Evolutionary conservation across 768 basidiomycete genomes (phyloP), one percentile per base, ranked within the genome.

Genomic region (Mycena belliarum): DNA sequence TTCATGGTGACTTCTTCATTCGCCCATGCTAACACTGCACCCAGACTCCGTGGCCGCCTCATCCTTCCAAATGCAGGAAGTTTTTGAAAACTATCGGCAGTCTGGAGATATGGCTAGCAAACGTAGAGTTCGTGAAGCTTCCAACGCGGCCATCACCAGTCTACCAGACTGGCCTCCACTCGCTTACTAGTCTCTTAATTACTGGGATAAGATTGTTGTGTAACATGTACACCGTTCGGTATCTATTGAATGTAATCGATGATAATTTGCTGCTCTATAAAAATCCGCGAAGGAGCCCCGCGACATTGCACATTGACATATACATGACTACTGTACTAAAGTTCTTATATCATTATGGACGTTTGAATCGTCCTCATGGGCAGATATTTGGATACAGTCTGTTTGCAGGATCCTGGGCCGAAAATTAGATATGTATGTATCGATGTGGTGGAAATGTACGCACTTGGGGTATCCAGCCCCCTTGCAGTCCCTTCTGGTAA

Each of bases 161-260:
- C 71, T 92, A n/a, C 90, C 91, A 2, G 87, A 88, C 57, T 93
- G 86, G 85, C 91, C 91, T 0, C 72, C 79, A 11, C 71, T 74
- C 45, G 66, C 72, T 15, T 75, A 71, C 49, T 75, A 68, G 59
- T 64, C 12, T 42, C 32, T 23, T 33, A 35, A 23, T 49, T 44
- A n/a, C 16, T 32, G 15, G 33, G 20, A 26, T 18, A 24, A 15
- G 7, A 32, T 6, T 12, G 24, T 35, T 10, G n/a, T 63, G 48
- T 59, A 62, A 55, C 48, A 44, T 55, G n/a, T n/a, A n/a, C n/a
- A n/a, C n/a, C n/a, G n/a, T n/a, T n/a, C 50, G 35, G 28, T 55
- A 49, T 57, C 45, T 51, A 57, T 66, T 52, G 58, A 24, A 12
- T 42, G 48, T 49, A 56, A 26, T 28, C 28, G 28, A 29, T 25